Percentiles rank a stretch among this genome's conserved stretches.
These are phyloP conservation scores for Smittium mucronatum DNA, from an alignment of 371 early-diverging fungal genomes.

Conservation along the genomic window DNA sequence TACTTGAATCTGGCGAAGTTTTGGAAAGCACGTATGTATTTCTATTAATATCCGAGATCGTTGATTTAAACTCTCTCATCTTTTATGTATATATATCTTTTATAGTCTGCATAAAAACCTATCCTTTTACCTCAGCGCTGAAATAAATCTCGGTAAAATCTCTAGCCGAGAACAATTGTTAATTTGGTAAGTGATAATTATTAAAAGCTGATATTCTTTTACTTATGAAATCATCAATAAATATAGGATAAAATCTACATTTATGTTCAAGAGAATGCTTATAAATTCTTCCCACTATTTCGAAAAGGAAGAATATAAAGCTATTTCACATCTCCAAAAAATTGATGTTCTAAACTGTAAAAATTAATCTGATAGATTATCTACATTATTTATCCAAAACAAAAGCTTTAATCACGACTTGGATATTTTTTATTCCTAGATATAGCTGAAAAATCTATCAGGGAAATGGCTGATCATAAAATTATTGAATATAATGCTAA, in stretches of 20 bases:
- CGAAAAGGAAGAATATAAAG: neutral
- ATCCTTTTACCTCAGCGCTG: constrained; percentile 70
- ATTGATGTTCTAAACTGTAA: neutral
- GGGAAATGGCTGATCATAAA: neutral
- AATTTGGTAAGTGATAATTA: constrained; percentile 78
- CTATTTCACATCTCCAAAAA: neutral
- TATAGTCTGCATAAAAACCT: constrained; percentile 39
- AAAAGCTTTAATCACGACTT: neutral
- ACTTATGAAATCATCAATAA: neutral
- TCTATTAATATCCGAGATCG: no score
- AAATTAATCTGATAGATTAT: neutral
- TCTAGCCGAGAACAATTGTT: constrained; percentile 85
- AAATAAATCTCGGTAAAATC: constrained; percentile 90
- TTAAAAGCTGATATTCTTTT: neutral
- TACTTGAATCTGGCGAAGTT: constrained; percentile 47
- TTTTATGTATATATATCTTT: constrained; percentile 54
- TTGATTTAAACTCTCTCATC: neutral
- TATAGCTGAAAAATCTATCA: neutral
- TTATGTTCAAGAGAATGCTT: constrained; percentile 2
- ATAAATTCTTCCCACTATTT: constrained; percentile 4
- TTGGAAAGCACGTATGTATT: constrained; percentile 11
- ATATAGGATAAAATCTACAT: constrained; percentile 4
- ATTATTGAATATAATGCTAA: neutral
- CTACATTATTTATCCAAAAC: neutral
- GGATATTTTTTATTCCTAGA: neutral